Conservation (phyloP, 805 yeast genomes). For the Wickerhamiella alocasiicola region DNA sequence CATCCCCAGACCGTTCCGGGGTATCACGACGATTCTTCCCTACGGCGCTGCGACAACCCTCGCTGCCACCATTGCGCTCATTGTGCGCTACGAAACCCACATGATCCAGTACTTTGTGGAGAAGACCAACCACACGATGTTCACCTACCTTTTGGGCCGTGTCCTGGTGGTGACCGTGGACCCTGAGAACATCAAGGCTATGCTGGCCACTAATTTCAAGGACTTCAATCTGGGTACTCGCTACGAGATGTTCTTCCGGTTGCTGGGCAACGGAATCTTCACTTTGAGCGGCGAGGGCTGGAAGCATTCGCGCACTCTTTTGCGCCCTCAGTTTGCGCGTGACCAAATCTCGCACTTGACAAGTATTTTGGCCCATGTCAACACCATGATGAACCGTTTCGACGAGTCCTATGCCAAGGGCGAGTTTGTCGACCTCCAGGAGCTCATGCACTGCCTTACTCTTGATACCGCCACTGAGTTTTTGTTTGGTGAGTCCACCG, state of each 20-base stretch:
- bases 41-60: constrained; percentile 2
- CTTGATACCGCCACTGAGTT: constrained; percentile 23
- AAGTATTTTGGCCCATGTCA: constrained; percentile 16
- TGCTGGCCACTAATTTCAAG: constrained; percentile 26
- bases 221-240: constrained; percentile 26
- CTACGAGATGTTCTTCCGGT: constrained; percentile 20
- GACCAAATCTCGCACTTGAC: constrained; percentile 25
- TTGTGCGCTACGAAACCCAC: constrained; percentile 3
- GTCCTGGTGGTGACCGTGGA: constrained; percentile 20
- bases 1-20: not conserved
- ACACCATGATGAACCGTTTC: constrained; percentile 14
- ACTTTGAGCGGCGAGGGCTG: constrained; percentile 28
- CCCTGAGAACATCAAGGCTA: constrained; percentile 27
- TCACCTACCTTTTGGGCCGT: constrained; percentile 5
- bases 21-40: constrained; percentile 1
- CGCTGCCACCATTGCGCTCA: constrained; percentile 1
- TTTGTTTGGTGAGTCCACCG: constrained; percentile 20
- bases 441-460: constrained; percentile 18
- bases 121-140: constrained; percentile 1
- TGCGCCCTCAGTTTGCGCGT: constrained; percentile 28
- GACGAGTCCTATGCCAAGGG: constrained; percentile 11
- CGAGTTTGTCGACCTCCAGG: constrained; percentile 18
- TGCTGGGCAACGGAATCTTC: constrained; percentile 28
- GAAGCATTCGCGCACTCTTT: constrained; percentile 28
- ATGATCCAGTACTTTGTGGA: constrained; percentile 6